These are phyloP conservation scores for Tetrapyrgos nigripes DNA, from an alignment of 1,284 basidiomycete species.

Conservation along the genomic window DNA sequence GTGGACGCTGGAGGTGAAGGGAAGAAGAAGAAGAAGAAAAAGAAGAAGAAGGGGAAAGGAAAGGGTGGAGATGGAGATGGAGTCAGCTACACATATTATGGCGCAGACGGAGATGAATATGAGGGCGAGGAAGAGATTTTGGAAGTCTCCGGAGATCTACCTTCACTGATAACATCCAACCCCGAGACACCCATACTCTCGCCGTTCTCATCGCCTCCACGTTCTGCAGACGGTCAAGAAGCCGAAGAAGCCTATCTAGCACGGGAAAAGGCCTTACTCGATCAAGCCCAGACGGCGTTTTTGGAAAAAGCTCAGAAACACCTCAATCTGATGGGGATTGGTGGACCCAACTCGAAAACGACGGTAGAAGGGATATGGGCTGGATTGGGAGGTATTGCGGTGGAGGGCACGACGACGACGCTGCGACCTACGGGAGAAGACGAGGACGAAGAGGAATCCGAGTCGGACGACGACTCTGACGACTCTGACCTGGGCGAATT, in stretches of 20 bases:
- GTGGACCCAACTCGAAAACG: not conserved
- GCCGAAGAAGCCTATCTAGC: not conserved
- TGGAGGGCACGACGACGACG: not conserved
- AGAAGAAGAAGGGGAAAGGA: conserved; percentile 2
- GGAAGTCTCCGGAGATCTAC: not conserved
- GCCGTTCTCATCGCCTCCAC: no score
- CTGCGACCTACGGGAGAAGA: not conserved
- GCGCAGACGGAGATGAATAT: not conserved
- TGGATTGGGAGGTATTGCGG: not conserved
- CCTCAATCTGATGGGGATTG: not conserved
- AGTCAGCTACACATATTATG: not conserved
- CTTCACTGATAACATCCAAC: no score
- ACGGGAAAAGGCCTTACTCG: not conserved
- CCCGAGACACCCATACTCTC: no score
- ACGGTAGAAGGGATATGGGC: not conserved
- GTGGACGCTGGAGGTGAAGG: not conserved
- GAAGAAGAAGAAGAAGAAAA: conserved; percentile 1
- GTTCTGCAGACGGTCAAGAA: not conserved
- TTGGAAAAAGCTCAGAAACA: not conserved
- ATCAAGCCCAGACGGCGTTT: not conserved
- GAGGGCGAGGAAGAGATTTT: not conserved
- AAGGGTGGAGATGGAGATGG: not conserved
- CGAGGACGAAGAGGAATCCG: not conserved
- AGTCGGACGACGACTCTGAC: not conserved
- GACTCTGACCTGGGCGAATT: not conserved